These are phyloP conservation scores for Cryptococcus jaspeensis DNA, from an alignment of 1,284 basidiomycete genomes.

Conservation along the genomic window DNA sequence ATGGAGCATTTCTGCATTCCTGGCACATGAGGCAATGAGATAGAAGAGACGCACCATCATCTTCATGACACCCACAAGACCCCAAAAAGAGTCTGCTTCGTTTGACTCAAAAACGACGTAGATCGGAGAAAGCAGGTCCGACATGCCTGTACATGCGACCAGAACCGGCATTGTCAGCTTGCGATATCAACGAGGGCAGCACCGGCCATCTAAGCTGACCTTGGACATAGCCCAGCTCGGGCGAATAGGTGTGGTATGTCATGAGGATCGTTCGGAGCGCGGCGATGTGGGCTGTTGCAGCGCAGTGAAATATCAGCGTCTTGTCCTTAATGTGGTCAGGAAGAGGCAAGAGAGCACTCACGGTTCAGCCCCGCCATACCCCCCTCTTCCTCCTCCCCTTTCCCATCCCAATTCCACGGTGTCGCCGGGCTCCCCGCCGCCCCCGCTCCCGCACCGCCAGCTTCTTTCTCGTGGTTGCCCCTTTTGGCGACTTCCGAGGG, in stretches of 20 bases:
- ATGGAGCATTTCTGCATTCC: no score
- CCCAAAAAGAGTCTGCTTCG: conserved; percentile 91
- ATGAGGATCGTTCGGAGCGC: conserved; percentile 63
- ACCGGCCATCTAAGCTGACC: conserved; percentile 16
- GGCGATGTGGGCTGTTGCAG: conserved; percentile 43
- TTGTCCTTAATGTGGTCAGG: neutral
- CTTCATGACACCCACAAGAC: conserved; percentile 91
- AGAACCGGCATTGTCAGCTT: conserved; percentile 15
- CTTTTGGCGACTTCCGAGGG: conserved; percentile 38
- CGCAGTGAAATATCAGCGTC: conserved; percentile 1
- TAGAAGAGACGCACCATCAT: conserved; percentile 67
- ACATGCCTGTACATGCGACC: conserved; percentile 85
- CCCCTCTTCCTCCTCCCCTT: conserved; percentile 62
- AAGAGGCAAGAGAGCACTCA: conserved; percentile 17
- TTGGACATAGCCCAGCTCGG: conserved; percentile 64
- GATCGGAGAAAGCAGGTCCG: conserved; percentile 88
- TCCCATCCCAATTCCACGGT: conserved; percentile 20
- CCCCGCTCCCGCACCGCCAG: conserved; percentile 25
- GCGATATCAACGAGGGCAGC: no score
- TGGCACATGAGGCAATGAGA: no score
- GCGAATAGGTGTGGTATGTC: conserved; percentile 90
- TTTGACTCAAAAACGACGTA: conserved; percentile 89
- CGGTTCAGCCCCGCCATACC: conserved; percentile 76
- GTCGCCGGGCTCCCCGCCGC: neutral
- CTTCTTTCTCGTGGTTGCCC: conserved; percentile 44